phyloP scores from a whole-genome alignment of 345 rosid genomes.

The Bruguiera gymnorhiza region DNA sequence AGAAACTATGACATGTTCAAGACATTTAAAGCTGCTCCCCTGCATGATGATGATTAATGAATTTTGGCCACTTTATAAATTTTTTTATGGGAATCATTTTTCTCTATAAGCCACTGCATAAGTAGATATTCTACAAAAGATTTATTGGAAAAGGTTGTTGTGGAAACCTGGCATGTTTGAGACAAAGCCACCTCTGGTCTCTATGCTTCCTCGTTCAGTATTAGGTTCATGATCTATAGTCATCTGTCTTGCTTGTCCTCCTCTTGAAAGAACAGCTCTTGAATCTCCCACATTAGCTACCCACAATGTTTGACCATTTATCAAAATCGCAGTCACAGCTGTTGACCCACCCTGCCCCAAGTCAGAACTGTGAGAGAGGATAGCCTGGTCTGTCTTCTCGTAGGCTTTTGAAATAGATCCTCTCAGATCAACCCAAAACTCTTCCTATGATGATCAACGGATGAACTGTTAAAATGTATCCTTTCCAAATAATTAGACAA shows the following conservation, averaged over 20 bases:
- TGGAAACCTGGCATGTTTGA: conserved; percentile 67
- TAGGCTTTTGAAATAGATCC: conserved; percentile 62
- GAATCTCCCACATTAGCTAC: conserved; percentile 75
- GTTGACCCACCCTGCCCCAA: conserved; percentile 80
- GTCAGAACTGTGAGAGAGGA: conserved; percentile 52
- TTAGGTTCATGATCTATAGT: conserved; percentile 70
- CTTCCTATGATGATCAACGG: conserved; percentile 38
- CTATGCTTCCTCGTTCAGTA: conserved; percentile 58
- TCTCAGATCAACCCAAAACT: conserved; percentile 56
- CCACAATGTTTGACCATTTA: conserved; percentile 51
- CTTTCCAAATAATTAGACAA: too few species aligned
- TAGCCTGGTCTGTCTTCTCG: conserved; percentile 61
- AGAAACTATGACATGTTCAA: too few species aligned
- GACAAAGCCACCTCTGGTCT: conserved; percentile 71
- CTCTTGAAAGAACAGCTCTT: conserved; percentile 56
- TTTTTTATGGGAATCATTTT: neutral
- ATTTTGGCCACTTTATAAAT: neutral
- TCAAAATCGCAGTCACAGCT: conserved; percentile 70
- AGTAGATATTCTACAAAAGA: too few species aligned
- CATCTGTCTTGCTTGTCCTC: conserved; percentile 52
- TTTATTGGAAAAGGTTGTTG: neutral
- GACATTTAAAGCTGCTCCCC: too few species aligned
- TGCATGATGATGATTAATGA: too few species aligned
- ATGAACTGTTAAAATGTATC: conserved; percentile 12
- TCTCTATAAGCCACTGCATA: neutral